Evolutionary conservation across 2,329 filamentous ascomycete species (phyloP).

Genomic region (Magnaporthales sp.): DNA sequence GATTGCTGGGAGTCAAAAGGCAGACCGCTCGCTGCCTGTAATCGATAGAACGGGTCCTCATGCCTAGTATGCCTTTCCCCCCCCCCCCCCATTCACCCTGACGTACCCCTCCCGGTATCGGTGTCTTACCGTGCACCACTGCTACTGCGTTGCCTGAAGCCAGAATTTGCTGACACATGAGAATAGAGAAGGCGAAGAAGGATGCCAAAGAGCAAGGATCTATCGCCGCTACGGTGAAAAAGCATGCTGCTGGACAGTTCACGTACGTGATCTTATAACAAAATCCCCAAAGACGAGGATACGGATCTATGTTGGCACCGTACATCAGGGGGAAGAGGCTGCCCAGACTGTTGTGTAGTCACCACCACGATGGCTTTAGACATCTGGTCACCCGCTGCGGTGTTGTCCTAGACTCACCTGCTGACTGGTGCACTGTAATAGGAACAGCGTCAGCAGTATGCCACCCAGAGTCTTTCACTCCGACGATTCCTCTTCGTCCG

Average conservation of each 20-base stretch:
- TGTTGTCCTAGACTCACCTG: not conserved
- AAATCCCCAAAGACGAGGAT: not conserved
- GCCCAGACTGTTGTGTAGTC: not conserved
- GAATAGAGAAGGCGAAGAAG: slow-evolving; percentile 41
- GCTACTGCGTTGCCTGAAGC: not conserved
- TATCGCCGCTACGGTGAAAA: slow-evolving; percentile 44
- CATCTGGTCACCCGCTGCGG: not conserved
- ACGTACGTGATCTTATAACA: slow-evolving; percentile 29
- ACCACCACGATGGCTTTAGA: not conserved
- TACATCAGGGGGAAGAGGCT: not conserved
- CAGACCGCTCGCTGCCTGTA: not conserved
- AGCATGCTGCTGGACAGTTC: slow-evolving; percentile 42
- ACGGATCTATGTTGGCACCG: not conserved
- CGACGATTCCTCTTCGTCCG: slow-evolving; percentile 31
- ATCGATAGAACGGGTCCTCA: slow-evolving; percentile 5
- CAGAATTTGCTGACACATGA: not conserved
- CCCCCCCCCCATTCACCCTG: not conserved
- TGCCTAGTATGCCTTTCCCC: slow-evolving; percentile 1
- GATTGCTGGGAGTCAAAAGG: not conserved
- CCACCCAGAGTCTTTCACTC: slow-evolving; percentile 24
- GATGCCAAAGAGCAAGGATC: slow-evolving; percentile 45
- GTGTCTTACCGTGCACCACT: slow-evolving; percentile 3
- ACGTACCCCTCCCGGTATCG: slow-evolving; percentile 2
- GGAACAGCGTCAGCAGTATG: not conserved
- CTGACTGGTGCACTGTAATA: slow-evolving; percentile 1